Base-by-base conservation (phyloP, 2,329 filamentous ascomycete species). In the Canariomyces notabilis region DNA sequence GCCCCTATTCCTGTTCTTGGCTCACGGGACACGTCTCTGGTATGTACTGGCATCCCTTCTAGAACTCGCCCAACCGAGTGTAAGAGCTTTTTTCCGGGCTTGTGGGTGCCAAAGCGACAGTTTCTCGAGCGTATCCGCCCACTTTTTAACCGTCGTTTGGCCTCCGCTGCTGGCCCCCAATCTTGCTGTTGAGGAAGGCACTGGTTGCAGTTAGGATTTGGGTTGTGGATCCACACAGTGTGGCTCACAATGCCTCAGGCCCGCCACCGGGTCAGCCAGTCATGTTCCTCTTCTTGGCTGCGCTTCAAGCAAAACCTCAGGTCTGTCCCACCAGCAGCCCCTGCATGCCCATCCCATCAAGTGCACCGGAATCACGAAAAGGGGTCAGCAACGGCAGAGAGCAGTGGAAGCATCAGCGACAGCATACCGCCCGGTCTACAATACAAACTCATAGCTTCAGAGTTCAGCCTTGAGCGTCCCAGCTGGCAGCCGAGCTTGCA, bases 301-400 rank as follows among this genome's bases (percentile, higher is more conserved):
- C 44, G 26, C 26, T 29, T 41, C 37, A 19, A 23, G 35, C 29
- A 21, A 33, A 38, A 38, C n/a, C n/a, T n/a, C n/a, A n/a, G n/a
- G n/a, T n/a, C n/a, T n/a, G n/a, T n/a, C n/a, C n/a, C 4, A 5
- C 16, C 23, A 12, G 23, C 15, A 31, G 7, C 42, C 42, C 26
- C 19, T 42, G n/a, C 29, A 34, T 37, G 12, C 5, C 34, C 26
- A 12, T 11, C 26, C 14, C 26, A 12, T 29, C 26, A 11, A 8
- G 9, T 11, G 14, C 26, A 29, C 9, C 26, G 26, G 18, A 36
- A 20, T 36, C 18, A 19, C 18, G 6, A 36, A 20, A 36, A 18
- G 11, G 15, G 16, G 16, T 20, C 9, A 12, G 18, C 18, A 20
- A 21, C 16, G 18, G 16, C 16, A 19, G 16, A n/a, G n/a, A n/a